Evolutionary conservation across 1,284 basidiomycete genomes (phyloP).

Genomic region (Mycena sp.): DNA sequence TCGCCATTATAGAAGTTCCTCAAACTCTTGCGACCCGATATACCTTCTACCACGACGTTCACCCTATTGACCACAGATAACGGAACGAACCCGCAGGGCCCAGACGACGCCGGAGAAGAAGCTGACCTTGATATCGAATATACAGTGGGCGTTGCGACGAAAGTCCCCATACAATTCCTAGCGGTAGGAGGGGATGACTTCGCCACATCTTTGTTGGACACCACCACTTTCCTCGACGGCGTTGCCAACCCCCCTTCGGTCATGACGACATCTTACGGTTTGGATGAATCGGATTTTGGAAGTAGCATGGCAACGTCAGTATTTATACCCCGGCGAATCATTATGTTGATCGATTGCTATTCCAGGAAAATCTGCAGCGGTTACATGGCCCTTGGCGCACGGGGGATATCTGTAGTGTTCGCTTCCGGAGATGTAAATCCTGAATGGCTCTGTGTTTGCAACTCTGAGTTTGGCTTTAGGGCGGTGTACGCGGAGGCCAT

Average conservation of each 20-base stretch:
- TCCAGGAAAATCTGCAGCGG: conserved; percentile 50
- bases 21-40: conserved; percentile 32
- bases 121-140: conserved; percentile 24
- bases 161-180: conserved; percentile 32
- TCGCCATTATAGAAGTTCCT: conserved; percentile 46
- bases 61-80: conserved; percentile 49
- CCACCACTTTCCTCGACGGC: not conserved
- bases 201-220: conserved; percentile 2
- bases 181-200: conserved; percentile 25
- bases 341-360: too few relatives aligned
- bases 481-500: conserved; percentile 17
- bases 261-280: conserved; percentile 3
- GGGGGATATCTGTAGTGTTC: conserved; percentile 57
- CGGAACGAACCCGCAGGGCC: conserved; percentile 52
- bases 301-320: not conserved
- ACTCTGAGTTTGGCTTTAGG: not conserved
- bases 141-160: conserved; percentile 40
- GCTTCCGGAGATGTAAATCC: conserved; percentile 52
- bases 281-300: not conserved
- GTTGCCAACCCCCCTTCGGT: not conserved
- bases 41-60: conserved; percentile 30
- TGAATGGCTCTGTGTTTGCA: not conserved
- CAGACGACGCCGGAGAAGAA: conserved; percentile 47
- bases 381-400: conserved; percentile 31
- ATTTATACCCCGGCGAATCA: not conserved